phyloP scores from a whole-genome alignment of 2,329 filamentous ascomycete species.

The Fusarium stilboides region DNA sequence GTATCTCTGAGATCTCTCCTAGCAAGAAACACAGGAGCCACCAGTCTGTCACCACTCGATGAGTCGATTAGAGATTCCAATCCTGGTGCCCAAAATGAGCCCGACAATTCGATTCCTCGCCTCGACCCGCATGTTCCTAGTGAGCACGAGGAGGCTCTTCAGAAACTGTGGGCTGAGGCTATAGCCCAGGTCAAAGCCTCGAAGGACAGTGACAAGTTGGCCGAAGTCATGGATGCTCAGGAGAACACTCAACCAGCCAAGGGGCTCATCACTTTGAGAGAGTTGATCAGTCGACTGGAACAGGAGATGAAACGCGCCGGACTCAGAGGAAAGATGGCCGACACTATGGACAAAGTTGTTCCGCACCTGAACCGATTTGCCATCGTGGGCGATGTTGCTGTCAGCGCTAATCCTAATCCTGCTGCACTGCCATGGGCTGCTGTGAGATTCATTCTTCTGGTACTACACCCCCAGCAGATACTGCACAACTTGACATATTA shows the following conservation, averaged over 20 bases:
- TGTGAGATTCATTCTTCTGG: neutral
- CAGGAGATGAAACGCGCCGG: neutral
- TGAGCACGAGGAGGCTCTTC: neutral
- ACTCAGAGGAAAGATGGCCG: neutral
- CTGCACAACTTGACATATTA: too few relatives aligned
- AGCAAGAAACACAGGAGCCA: too few relatives aligned
- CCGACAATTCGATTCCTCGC: too few relatives aligned
- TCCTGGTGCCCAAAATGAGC: too few relatives aligned
- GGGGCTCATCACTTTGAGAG: accelerated
- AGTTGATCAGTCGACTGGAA: neutral
- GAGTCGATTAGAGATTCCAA: too few relatives aligned
- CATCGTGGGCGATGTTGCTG: neutral
- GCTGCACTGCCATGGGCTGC: constrained; percentile 10
- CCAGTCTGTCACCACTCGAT: too few relatives aligned
- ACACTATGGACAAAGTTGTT: neutral
- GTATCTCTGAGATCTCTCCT: too few relatives aligned
- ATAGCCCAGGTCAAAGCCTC: neutral
- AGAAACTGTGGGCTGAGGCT: neutral
- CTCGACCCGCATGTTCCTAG: too few relatives aligned
- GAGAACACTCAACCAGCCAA: neutral
- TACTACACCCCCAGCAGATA: neutral
- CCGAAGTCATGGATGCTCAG: neutral
- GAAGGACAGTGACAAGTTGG: neutral
- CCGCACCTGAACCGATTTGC: neutral
- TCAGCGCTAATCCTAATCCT: neutral